Conservation (phyloP, 805 yeast species). For the Barnettozyma californica region DNA sequence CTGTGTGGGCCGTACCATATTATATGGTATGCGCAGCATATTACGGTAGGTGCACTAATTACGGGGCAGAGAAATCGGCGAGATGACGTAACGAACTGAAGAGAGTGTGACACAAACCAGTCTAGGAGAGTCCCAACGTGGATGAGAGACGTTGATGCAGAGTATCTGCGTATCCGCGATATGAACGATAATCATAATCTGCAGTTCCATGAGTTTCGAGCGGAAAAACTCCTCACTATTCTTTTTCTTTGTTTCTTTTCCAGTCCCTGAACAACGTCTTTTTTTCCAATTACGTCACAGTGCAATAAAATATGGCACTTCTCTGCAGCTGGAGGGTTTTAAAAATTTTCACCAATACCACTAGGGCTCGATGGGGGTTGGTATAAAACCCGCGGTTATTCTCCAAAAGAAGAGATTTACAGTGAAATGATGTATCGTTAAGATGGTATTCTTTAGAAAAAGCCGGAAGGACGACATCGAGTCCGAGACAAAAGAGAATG, state of each 20-base stretch:
- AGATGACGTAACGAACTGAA: not conserved
- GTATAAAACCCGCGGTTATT: not conserved
- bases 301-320: not conserved
- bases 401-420: not conserved
- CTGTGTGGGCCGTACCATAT: not conserved
- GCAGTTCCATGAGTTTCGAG: too few relatives aligned
- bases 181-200: too few relatives aligned
- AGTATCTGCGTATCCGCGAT: too few relatives aligned
- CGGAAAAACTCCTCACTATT: not conserved
- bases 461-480: constrained; percentile 1
- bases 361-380: too few relatives aligned
- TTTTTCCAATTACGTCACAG: not conserved
- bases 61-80: not conserved
- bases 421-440: not conserved
- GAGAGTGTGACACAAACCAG: not conserved
- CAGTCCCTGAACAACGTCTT: not conserved
- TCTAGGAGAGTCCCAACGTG: not conserved
- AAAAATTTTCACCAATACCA: not conserved
- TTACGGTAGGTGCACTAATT: not conserved
- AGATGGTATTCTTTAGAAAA: not conserved
- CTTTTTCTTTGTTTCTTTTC: not conserved
- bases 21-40: not conserved
- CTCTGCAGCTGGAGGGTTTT: not conserved
- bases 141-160: too few relatives aligned
- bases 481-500: constrained; percentile 5